These are phyloP conservation scores for Hydnomerulius pinastri DNA, from an alignment of 768 basidiomycete species.

Conservation along the genomic window DNA sequence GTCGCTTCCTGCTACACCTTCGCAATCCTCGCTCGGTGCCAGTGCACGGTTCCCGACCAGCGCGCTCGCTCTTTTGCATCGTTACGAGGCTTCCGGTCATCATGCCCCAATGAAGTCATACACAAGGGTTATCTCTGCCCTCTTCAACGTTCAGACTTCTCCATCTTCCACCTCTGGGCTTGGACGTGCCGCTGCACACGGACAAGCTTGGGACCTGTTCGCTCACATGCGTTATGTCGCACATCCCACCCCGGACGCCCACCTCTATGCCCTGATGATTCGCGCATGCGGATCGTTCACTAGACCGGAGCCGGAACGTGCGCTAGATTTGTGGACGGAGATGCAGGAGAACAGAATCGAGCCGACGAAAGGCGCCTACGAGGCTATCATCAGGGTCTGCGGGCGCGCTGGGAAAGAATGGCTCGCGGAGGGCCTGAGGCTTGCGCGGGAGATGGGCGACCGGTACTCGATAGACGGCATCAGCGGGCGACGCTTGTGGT, in stretches of 20 bases:
- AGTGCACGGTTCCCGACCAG: constrained; percentile 51
- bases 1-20: constrained; percentile 34
- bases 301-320: constrained; percentile 82
- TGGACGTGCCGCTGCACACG: constrained; percentile 50
- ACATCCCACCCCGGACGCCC: constrained; percentile 73
- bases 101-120: constrained; percentile 78
- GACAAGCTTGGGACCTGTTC: constrained; percentile 93
- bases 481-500: constrained; percentile 64
- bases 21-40: constrained; percentile 21
- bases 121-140: constrained; percentile 61
- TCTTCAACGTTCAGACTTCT: constrained; percentile 46
- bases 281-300: constrained; percentile 69
- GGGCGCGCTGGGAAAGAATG: constrained; percentile 66
- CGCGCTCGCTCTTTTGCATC: constrained; percentile 69
- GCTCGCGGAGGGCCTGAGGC: constrained; percentile 80
- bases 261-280: constrained; percentile 86
- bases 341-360: constrained; percentile 76
- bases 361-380: constrained; percentile 73
- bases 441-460: constrained; percentile 87
- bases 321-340: constrained; percentile 90
- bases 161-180: constrained; percentile 26
- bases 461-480: constrained; percentile 41
- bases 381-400: constrained; percentile 81
- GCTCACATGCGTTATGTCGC: constrained; percentile 96
- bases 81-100: constrained; percentile 63